These are phyloP conservation scores for Tolypocladium tundrense DNA, from an alignment of 2,329 filamentous ascomycete species.

Conservation along the genomic window DNA sequence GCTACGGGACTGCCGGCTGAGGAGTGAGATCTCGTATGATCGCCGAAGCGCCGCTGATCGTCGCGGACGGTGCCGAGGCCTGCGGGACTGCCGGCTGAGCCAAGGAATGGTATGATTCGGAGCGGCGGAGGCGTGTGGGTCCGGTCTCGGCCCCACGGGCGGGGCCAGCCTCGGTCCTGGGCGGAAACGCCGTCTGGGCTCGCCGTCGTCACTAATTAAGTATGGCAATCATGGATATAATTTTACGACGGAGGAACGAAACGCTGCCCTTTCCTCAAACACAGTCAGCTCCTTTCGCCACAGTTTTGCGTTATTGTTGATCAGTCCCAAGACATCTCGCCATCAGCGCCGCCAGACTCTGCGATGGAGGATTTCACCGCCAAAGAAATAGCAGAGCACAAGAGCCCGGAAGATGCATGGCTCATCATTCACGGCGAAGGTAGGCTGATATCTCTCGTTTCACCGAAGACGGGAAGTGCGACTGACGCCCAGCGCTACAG, in stretches of 20 bases:
- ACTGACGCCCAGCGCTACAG: constrained; percentile 17
- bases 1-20: not conserved
- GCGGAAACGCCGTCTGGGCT: not conserved
- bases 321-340: not conserved
- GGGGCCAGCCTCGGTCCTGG: not conserved
- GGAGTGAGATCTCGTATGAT: not conserved
- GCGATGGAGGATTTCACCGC: constrained; percentile 12
- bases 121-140: not conserved
- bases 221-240: not conserved
- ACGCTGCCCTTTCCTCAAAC: not conserved
- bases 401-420: constrained; percentile 37
- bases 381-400: constrained; percentile 39
- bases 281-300: too few relatives aligned
- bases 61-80: too few relatives aligned
- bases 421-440: constrained; percentile 46
- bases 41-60: too few relatives aligned
- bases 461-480: not conserved
- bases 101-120: not conserved
- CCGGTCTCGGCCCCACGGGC: not conserved
- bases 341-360: not conserved
- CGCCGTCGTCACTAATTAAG: not conserved
- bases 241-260: not conserved
- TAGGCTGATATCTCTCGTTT: constrained; percentile 19
- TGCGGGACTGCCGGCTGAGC: not conserved
- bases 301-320: not conserved